phyloP scores from a whole-genome alignment of 805 yeast species.

The Hemisphaericaspora nanyangensis region DNA sequence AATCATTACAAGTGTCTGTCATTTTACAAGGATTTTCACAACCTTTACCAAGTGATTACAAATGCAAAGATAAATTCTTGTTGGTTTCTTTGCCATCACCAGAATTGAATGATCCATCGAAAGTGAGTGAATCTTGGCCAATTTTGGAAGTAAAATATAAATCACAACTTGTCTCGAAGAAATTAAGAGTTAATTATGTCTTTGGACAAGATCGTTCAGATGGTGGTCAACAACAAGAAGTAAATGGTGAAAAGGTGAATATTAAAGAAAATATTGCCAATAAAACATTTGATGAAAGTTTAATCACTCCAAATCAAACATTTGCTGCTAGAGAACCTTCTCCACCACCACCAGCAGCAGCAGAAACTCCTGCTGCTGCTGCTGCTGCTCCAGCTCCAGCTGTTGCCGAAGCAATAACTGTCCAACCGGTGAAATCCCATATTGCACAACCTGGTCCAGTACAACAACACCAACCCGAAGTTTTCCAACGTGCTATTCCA shows the following conservation, averaged over 20 bases:
- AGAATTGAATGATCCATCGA: constrained; percentile 48
- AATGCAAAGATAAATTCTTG: constrained; percentile 89
- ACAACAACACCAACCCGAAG: constrained; percentile 3
- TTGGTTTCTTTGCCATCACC: constrained; percentile 82
- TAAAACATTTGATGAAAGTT: not conserved
- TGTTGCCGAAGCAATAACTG: constrained; percentile 4
- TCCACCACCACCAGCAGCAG: constrained; percentile 13
- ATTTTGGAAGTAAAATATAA: constrained; percentile 59
- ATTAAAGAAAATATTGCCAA: not conserved
- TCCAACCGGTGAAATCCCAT: not conserved
- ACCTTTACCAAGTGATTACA: constrained; percentile 69
- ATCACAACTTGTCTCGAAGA: constrained; percentile 55
- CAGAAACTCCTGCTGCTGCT: constrained; percentile 11
- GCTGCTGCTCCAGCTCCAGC: constrained; percentile 16
- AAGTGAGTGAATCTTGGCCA: constrained; percentile 73
- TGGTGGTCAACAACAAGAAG: no score
- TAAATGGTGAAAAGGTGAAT: no score
- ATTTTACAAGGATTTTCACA: constrained; percentile 79
- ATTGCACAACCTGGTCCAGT: not conserved
- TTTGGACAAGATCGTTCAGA: constrained; percentile 20
- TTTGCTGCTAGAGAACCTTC: constrained; percentile 11
- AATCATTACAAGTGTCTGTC: constrained; percentile 67
- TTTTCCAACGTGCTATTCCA: not conserved
- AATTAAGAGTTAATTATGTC: constrained; percentile 61
- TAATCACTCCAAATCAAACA: not conserved